These are phyloP conservation scores for Chaetomium sp. DNA, from an alignment of 2,329 filamentous ascomycete species.

Conservation along the genomic window DNA sequence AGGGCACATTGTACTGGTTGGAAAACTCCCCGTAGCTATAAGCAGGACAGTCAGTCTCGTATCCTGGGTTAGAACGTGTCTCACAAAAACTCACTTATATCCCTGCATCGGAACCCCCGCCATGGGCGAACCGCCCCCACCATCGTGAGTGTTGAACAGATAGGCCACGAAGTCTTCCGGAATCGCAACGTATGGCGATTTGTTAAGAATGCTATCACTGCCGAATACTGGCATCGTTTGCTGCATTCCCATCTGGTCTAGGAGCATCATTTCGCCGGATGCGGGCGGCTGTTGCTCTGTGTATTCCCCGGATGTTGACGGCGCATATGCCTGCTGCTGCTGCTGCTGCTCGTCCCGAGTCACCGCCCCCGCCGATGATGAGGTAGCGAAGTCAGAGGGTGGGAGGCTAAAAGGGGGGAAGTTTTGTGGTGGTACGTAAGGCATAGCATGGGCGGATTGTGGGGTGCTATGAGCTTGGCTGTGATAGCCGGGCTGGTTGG, in stretches of 20 bases:
- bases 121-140: slow-evolving; percentile 44
- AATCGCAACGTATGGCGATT: slow-evolving; percentile 77
- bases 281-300: slow-evolving; percentile 39
- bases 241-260: slow-evolving; percentile 56
- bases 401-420: slow-evolving; percentile 58
- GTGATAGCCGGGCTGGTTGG: slow-evolving; percentile 43
- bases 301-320: slow-evolving; percentile 39
- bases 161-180: slow-evolving; percentile 83
- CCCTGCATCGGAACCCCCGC: slow-evolving; percentile 43
- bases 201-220: slow-evolving; percentile 67
- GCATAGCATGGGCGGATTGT: slow-evolving; percentile 34
- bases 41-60: slow-evolving; percentile 22
- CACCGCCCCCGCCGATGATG: slow-evolving; percentile 33
- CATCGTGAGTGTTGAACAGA: slow-evolving; percentile 62
- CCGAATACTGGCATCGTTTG: slow-evolving; percentile 83
- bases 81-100: slow-evolving; percentile 40
- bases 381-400: slow-evolving; percentile 46
- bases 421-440: slow-evolving; percentile 54
- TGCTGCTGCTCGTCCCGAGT: slow-evolving; percentile 25
- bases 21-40: slow-evolving; percentile 48
- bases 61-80: too few relatives aligned
- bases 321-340: slow-evolving; percentile 30
- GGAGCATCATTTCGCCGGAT: slow-evolving; percentile 49
- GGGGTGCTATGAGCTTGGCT: slow-evolving; percentile 40
- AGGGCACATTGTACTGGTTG: slow-evolving; percentile 44